Evolutionary conservation across 106 monocot species (phyloP).

Genomic region (Triglochin maritima): DNA sequence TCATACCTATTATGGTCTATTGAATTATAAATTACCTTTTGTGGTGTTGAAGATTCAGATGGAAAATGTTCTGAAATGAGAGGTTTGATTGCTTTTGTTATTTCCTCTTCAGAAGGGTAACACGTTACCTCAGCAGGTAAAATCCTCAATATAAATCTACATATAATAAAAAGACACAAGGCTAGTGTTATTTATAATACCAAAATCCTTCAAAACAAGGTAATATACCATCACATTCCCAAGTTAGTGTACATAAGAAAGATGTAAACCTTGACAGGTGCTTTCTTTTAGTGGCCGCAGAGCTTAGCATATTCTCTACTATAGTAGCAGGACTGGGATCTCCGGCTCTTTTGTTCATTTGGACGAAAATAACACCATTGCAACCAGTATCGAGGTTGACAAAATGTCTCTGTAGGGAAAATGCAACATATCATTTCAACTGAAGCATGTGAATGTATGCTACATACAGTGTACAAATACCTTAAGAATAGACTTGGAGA

Average conservation of each 20-base stretch:
- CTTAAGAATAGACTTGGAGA: too few species aligned
- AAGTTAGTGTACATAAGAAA: neutral
- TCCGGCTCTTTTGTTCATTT: conserved; percentile 77
- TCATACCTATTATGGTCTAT: too few species aligned
- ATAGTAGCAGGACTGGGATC: conserved; percentile 61
- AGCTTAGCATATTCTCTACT: conserved; percentile 67
- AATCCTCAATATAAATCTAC: conserved; percentile 90
- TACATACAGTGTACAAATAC: too few species aligned
- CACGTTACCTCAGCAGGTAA: conserved; percentile 79
- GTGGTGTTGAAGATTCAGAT: conserved; percentile 33
- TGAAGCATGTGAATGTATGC: neutral
- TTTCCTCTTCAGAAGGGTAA: conserved; percentile 95
- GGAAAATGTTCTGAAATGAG: conserved; percentile 72
- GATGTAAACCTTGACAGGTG: conserved; percentile 82
- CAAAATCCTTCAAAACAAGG: neutral
- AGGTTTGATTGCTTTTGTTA: conserved; percentile 69
- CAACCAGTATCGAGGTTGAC: conserved; percentile 86
- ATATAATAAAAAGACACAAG: conserved; percentile 6
- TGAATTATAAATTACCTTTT: conserved; percentile 38
- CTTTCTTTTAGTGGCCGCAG: conserved; percentile 63
- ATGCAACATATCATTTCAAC: neutral
- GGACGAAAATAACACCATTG: conserved; percentile 85
- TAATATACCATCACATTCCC: neutral
- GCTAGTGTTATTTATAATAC: neutral
- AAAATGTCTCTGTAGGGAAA: conserved; percentile 67